Evolutionary conservation across 768 basidiomycete genomes (phyloP), one percentile per base, ranked within the genome.

Genomic region (Leucocoprinus leucothites): DNA sequence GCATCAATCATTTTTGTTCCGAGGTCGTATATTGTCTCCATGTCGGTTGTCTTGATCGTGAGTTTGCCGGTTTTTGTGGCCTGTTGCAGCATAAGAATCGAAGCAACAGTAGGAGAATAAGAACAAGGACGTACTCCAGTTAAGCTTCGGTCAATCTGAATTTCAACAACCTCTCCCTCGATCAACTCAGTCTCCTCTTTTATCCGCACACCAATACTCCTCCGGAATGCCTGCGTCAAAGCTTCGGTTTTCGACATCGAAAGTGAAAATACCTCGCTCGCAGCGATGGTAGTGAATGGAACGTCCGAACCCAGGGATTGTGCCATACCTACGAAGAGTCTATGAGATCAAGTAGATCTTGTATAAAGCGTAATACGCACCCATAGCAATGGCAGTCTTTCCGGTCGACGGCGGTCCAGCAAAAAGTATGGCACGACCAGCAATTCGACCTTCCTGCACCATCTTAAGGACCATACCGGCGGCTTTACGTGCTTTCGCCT

Each of bases 1-100:
- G 94, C 87, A 61, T 99, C 97, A 47, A 99, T 98, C 97, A 99
- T 98, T 80, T 98, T 99, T 48, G 87, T 92, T 9, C 97, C 97
- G 26, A 98, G 81, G 71, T 99, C 97, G 67, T 99, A 99, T 28
- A 99, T 89, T 3, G 97, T 98, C 75, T 98, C 97, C 97, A 99
- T 98, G 69, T 98, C 96, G 2, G 94, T 97, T 13, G 94, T 96
- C 72, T 98, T 98, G 64, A 99, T 89, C 0, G 97, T 98, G 57
- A 98, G 70, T 68, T 97, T 95, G 2, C 96, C 97, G 1, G 97
- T 98, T 74, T 98, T 98, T 3, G 94, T 97, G 0, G 95, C 93
- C 95, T 97, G 63, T 35, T 40, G 6, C 34, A 55, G 25, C 45
- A 18, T 50, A 41, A 24, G 53, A 56, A 48, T 31, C 31, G 13